Percentiles rank a stretch among this genome's conserved stretches.
Conservation (phyloP, 169 alveolate genomes). For the Cyclospora cayetanensis region DNA sequence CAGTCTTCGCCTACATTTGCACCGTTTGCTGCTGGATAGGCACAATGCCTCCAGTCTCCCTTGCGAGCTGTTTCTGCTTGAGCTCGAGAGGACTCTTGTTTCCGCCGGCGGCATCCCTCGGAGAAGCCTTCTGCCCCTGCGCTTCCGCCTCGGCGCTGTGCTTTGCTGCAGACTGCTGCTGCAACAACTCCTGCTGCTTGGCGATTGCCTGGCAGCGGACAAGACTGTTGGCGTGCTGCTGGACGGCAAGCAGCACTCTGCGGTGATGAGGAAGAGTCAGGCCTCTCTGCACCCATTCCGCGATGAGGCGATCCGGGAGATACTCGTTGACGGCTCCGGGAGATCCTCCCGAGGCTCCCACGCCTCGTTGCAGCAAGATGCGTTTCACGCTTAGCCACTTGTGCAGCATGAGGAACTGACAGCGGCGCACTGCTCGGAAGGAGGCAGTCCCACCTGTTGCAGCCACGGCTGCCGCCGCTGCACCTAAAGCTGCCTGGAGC, state of each 20-base stretch:
- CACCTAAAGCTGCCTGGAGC: constrained; percentile 16
- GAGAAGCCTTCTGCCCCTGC: too few relatives aligned
- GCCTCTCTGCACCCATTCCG: constrained; percentile 57
- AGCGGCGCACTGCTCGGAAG: constrained; percentile 43
- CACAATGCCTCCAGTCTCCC: too few relatives aligned
- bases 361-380: background rate
- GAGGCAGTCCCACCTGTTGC: constrained; percentile 50
- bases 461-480: constrained; percentile 43
- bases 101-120: too few relatives aligned
- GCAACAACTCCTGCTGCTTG: background rate
- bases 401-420: constrained; percentile 59
- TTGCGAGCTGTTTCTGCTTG: background rate
- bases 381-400: constrained; percentile 62
- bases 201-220: constrained; percentile 51
- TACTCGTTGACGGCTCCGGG: background rate
- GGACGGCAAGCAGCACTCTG: constrained; percentile 31
- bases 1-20: background rate
- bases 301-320: constrained; percentile 33
- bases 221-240: constrained; percentile 28
- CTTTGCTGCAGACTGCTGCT: background rate
- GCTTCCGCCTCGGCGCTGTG: background rate
- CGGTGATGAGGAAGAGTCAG: constrained; percentile 22
- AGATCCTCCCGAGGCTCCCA: background rate
- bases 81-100: background rate
- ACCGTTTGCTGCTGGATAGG: background rate